A percentile compares a stretch with the other conserved stretches of the same genome.
These are phyloP conservation scores for Phytopythium vexans DNA, from an alignment of 352 stramenopile species.

Conservation along the genomic window DNA sequence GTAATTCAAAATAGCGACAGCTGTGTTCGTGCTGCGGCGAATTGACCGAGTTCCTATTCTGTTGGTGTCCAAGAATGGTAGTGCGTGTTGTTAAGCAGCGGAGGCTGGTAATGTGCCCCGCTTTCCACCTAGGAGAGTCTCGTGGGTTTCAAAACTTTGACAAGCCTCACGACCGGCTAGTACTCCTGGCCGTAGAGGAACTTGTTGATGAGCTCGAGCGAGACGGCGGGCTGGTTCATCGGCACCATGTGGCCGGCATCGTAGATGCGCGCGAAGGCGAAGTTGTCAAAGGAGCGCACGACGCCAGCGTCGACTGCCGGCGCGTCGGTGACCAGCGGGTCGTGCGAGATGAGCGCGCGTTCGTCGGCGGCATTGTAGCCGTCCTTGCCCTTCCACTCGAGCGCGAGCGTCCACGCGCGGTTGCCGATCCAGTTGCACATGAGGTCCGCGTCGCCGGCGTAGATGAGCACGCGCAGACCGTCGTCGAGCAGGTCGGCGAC, in stretches of 20 bases:
- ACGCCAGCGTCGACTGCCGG: slow-evolving; percentile 7
- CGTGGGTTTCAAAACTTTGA: neutral
- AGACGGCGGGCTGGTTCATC: slow-evolving; percentile 39
- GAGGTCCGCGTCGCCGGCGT: slow-evolving; percentile 94
- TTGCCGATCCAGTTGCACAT: slow-evolving; percentile 97
- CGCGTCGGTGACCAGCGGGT: slow-evolving; percentile 13
- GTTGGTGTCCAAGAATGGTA: no score
- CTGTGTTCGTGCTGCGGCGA: no score
- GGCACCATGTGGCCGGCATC: slow-evolving; percentile 58
- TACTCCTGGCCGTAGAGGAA: slow-evolving; percentile 40
- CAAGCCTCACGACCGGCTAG: slow-evolving; percentile 4
- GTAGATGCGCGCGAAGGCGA: slow-evolving; percentile 49
- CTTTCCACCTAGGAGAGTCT: no score
- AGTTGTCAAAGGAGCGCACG: slow-evolving; percentile 34
- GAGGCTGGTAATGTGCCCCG: no score
- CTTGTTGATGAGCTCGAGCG: slow-evolving; percentile 42
- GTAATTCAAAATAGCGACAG: no score
- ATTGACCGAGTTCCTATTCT: no score
- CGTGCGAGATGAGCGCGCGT: slow-evolving; percentile 23
- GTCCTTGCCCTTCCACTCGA: slow-evolving; percentile 87
- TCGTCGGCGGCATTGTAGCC: slow-evolving; percentile 65
- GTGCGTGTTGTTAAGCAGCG: no score
- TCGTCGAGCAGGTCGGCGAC: slow-evolving; percentile 82
- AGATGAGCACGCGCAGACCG: slow-evolving; percentile 85
- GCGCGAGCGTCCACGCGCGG: slow-evolving; percentile 84